Percentiles rank a stretch among this genome's conserved stretches.
phyloP scores from a whole-genome alignment of 768 basidiomycete species.

The Pleurotus eryngii region DNA sequence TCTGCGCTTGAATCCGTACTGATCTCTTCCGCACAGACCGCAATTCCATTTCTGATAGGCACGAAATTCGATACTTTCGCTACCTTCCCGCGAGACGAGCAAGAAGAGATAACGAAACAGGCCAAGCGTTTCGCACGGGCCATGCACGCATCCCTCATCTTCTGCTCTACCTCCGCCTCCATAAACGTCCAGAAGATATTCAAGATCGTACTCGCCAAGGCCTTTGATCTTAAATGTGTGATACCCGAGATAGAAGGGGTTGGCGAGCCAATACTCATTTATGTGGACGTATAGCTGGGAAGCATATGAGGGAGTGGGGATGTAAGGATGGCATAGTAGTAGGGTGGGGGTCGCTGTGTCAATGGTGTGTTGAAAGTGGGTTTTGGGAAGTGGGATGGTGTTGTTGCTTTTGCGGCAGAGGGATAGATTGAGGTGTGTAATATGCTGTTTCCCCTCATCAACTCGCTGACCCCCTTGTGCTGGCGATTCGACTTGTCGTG shows the following conservation, averaged over 20 bases:
- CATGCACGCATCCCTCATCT: slow-evolving; percentile 99
- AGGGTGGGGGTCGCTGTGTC: too few species aligned
- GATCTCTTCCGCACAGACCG: slow-evolving; percentile 58
- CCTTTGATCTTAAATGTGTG: slow-evolving; percentile 98
- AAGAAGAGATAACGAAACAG: slow-evolving; percentile 98
- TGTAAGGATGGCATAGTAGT: too few species aligned
- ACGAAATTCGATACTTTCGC: slow-evolving; percentile 98
- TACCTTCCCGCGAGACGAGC: slow-evolving; percentile 94
- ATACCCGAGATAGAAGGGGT: slow-evolving; percentile 97
- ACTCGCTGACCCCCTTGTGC: background rate
- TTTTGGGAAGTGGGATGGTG: background rate
- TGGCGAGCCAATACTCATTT: slow-evolving; percentile 93
- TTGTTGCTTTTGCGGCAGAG: background rate
- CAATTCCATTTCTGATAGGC: slow-evolving; percentile 97
- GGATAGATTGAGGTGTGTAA: background rate
- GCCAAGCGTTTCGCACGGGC: slow-evolving; percentile 98
- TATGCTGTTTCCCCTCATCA: background rate
- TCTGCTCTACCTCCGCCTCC: slow-evolving; percentile 97
- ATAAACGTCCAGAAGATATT: slow-evolving; percentile 99
- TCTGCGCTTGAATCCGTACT: slow-evolving; percentile 1
- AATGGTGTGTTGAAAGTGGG: background rate
- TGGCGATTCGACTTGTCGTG: background rate
- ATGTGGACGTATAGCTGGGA: slow-evolving; percentile 70
- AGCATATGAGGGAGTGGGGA: background rate
- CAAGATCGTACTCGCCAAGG: slow-evolving; percentile 96